Evolutionary conservation across 1,284 basidiomycete genomes (phyloP), one percentile per base, ranked within the genome.

Genomic region (Apiotrichum akiyoshidainum): DNA sequence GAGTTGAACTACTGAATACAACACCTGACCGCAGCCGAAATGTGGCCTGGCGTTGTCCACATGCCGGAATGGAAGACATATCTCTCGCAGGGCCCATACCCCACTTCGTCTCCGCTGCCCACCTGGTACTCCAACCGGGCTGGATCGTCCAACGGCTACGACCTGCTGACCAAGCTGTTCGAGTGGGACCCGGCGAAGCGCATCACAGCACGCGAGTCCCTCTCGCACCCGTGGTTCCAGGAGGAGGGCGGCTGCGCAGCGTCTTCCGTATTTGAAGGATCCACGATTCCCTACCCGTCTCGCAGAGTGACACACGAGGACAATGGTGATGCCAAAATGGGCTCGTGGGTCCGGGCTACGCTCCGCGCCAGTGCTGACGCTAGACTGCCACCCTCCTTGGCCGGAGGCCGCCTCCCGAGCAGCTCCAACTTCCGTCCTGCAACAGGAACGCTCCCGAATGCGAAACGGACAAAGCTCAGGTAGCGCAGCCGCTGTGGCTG

Each of bases 41-140:
- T 86, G 54, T 99, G 95, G 94, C 89, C 90, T 0, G 86, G 86
- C 9, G 82, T 98, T n/a, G 83, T 83, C 8, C 83, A 90, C 61
- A 88, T 95, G 83, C 90, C 90, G 0, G 93, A 97, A 76, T 93
- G 89, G 69, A 83, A 84, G 63, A 89, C 86, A 68, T 86, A 96
- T 83, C 86, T 87, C 65, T 80, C 87, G 22, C 81, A 97, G 44
- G 90, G 93, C 72, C 81, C 80, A 9, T 64, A 63, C 40, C 55
- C 54, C 21, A 58, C 60, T 26, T 47, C 65, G 7, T 51, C 55
- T 42, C 61, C 56, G n/a, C 59, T 68, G 22, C 73, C 72, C 9
- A 61, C 62, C 19, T 98, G 95, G 95, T 95, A 90, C 68, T 65
- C 81, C 80, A 35, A 84, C 59, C 53, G 83, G 82, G 57, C 82